A percentile compares a stretch with the other conserved stretches of the same genome.
phyloP scores from a whole-genome alignment of 345 rosid species.

The Cardamine resedifolia region DNA sequence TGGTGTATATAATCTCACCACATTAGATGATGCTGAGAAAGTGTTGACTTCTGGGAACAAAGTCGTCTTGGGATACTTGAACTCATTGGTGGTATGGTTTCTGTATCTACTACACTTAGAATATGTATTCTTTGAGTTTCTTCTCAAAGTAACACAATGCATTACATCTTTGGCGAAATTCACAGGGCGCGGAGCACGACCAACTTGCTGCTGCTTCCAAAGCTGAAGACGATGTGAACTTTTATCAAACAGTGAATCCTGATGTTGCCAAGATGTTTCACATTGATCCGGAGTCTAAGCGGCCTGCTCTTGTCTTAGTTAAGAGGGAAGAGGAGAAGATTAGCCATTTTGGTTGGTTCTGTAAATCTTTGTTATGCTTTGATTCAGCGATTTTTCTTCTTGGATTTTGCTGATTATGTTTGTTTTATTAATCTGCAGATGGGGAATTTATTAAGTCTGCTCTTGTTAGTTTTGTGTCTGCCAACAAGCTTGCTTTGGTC shows the following conservation, averaged over 20 bases:
- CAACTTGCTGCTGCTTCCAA: constrained; percentile 85
- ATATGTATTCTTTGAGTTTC: background rate
- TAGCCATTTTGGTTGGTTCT: constrained; percentile 71
- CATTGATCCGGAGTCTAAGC: constrained; percentile 63
- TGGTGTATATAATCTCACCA: constrained; percentile 71
- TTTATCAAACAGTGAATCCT: constrained; percentile 85
- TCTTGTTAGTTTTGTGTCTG: constrained; percentile 63
- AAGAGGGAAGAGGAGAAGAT: constrained; percentile 88
- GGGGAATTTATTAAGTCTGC: constrained; percentile 79
- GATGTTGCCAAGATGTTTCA: constrained; percentile 96
- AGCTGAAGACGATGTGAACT: constrained; percentile 85
- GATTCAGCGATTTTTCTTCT: constrained; percentile 18
- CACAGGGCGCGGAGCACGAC: constrained; percentile 78
- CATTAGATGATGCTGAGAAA: constrained; percentile 82
- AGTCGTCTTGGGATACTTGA: constrained; percentile 81
- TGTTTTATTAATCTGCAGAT: constrained; percentile 50
- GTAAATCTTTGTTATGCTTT: background rate
- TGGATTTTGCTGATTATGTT: constrained; percentile 4
- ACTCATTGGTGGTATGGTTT: constrained; percentile 75
- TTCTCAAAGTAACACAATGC: background rate
- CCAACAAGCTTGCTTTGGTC: constrained; percentile 90
- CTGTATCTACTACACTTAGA: too few relatives aligned
- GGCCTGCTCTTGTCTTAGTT: constrained; percentile 80
- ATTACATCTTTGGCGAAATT: background rate
- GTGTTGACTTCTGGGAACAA: constrained; percentile 71